Conservation (phyloP, 176 grass and related monocot species). For the Pharus latifolius region DNA sequence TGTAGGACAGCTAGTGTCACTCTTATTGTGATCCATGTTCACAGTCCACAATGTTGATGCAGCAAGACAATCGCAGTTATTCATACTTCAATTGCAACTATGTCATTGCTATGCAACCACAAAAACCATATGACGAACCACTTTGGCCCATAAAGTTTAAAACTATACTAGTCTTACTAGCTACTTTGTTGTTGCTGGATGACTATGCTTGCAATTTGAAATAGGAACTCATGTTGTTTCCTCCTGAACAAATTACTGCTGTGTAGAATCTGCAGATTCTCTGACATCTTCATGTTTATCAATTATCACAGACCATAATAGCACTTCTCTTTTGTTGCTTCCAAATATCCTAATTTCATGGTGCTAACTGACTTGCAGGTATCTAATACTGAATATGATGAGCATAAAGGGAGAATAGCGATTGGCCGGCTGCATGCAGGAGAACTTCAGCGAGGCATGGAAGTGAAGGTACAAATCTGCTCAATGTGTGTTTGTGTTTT, state of each 20-base stretch:
- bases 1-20: not conserved
- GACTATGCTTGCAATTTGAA: constrained; percentile 1
- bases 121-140: too few relatives aligned
- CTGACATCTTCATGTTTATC: not conserved
- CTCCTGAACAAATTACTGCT: not conserved
- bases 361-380: constrained; percentile 43
- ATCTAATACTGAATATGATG: constrained; percentile 93
- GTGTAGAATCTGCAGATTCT: not conserved
- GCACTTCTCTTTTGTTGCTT: not conserved
- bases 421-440: constrained; percentile 94
- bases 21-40: not conserved
- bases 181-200: not conserved
- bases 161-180: too few relatives aligned
- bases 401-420: constrained; percentile 98
- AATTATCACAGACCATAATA: not conserved
- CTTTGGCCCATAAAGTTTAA: too few relatives aligned
- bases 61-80: not conserved
- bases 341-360: not conserved
- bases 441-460: constrained; percentile 68
- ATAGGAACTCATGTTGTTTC: not conserved
- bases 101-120: not conserved
- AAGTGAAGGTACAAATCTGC: constrained; percentile 67
- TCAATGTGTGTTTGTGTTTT: constrained; percentile 8
- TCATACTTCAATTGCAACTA: not conserved
- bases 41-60: not conserved